Evolutionary conservation across 139 green algal species (phyloP).

Genomic region (Chlamydomonas sp.): DNA sequence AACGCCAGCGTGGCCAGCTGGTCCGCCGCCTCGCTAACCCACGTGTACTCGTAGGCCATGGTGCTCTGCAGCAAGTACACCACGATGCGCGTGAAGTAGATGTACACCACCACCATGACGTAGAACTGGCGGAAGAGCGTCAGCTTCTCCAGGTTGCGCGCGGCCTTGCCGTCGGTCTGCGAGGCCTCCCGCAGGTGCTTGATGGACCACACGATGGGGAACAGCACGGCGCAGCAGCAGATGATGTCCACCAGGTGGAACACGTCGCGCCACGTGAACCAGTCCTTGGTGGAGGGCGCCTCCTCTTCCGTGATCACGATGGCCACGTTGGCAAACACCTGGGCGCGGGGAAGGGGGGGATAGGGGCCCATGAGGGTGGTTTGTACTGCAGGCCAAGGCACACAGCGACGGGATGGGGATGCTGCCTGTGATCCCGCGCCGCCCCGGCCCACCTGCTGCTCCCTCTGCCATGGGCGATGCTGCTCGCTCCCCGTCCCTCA

Average conservation of each 20-base stretch:
- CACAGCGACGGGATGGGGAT: neutral
- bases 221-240: constrained; percentile 98
- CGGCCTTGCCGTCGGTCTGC: constrained; percentile 74
- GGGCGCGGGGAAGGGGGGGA: constrained; percentile 41
- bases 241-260: constrained; percentile 98
- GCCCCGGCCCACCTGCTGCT: too few species aligned
- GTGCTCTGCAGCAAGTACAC: constrained; percentile 92
- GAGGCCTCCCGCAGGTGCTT: constrained; percentile 88
- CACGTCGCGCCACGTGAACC: constrained; percentile 94
- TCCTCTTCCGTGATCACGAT: constrained; percentile 93
- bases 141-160: constrained; percentile 87
- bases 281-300: constrained; percentile 77
- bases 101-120: constrained; percentile 91
- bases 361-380: neutral
- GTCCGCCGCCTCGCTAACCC: constrained; percentile 72
- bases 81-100: constrained; percentile 99
- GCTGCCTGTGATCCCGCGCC: too few species aligned
- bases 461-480: neutral
- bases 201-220: constrained; percentile 99
- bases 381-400: neutral
- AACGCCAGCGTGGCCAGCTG: constrained; percentile 92
- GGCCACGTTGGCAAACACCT: constrained; percentile 94
- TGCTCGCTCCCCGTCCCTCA: neutral
- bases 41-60: constrained; percentile 81
- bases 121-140: constrained; percentile 97